Evolutionary conservation across 768 basidiomycete genomes (phyloP).

Genomic region (Suillus decipiens): DNA sequence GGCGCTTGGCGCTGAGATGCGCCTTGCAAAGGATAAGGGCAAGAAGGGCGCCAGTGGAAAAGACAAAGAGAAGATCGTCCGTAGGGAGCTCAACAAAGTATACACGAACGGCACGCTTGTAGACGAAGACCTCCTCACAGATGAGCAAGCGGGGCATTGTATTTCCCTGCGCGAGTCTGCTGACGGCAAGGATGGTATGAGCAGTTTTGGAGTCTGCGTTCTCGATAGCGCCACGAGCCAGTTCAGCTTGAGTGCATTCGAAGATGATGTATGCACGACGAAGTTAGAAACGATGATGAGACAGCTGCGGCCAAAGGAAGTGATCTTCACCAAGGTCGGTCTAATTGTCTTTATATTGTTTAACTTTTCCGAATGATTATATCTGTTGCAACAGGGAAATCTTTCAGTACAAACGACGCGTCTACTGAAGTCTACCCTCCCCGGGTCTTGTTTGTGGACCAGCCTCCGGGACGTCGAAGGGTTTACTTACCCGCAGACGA

Average conservation of each 20-base stretch:
- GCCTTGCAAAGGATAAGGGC: slow-evolving; percentile 64
- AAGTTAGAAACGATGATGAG: slow-evolving; percentile 91
- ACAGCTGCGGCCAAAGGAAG: slow-evolving; percentile 87
- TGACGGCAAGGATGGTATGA: slow-evolving; percentile 36
- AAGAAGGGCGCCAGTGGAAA: slow-evolving; percentile 47
- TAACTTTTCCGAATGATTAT: slow-evolving; percentile 1
- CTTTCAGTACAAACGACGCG: slow-evolving; percentile 82
- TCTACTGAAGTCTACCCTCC: slow-evolving; percentile 78
- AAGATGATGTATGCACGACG: slow-evolving; percentile 91
- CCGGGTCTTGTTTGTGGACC: slow-evolving; percentile 86
- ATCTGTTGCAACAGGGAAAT: slow-evolving; percentile 60
- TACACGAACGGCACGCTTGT: slow-evolving; percentile 96
- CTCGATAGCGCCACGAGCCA: slow-evolving; percentile 95
- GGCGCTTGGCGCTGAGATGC: slow-evolving; percentile 96
- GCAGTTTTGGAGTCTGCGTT: slow-evolving; percentile 85
- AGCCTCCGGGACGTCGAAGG: slow-evolving; percentile 83
- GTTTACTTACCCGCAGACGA: slow-evolving; percentile 68
- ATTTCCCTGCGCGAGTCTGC: slow-evolving; percentile 76
- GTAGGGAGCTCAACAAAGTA: slow-evolving; percentile 91
- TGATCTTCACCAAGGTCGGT: slow-evolving; percentile 85
- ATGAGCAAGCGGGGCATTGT: slow-evolving; percentile 96
- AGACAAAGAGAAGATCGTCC: slow-evolving; percentile 84
- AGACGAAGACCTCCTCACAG: slow-evolving; percentile 82
- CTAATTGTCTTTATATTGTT: not conserved
- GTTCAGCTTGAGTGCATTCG: slow-evolving; percentile 87